phyloP scores from a whole-genome alignment of 2,329 filamentous ascomycete species.

The Fusarium palustre region DNA sequence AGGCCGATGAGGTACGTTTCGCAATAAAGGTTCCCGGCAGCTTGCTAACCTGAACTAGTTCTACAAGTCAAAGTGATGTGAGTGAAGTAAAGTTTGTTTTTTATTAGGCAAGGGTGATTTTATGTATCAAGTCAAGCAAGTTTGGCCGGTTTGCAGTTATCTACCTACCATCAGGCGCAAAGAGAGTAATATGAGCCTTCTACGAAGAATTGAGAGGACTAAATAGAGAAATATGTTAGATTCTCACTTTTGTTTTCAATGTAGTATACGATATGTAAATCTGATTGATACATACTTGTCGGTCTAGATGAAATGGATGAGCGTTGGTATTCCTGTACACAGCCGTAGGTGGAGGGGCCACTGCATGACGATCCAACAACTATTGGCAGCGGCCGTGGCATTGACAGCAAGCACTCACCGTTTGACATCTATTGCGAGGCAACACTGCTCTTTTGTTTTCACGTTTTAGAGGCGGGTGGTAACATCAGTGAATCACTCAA shows the following conservation, averaged over 20 bases:
- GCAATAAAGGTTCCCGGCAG: not conserved
- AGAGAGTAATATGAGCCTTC: not conserved
- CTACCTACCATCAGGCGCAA: not conserved
- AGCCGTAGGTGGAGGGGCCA: constrained; percentile 5
- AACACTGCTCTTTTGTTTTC: not conserved
- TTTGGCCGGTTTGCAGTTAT: constrained; percentile 6
- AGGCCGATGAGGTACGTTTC: constrained; percentile 71
- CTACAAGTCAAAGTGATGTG: constrained; percentile 51
- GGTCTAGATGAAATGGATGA: not conserved
- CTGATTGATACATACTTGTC: not conserved
- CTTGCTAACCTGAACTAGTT: constrained; percentile 51
- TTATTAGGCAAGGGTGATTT: not conserved
- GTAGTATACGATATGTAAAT: not conserved
- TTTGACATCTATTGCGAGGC: constrained; percentile 2
- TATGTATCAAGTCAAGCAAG: constrained; percentile 2
- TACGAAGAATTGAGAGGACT: not conserved
- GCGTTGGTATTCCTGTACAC: not conserved
- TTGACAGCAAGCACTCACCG: not conserved
- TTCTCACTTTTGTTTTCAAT: not conserved
- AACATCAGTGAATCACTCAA: constrained; percentile 19
- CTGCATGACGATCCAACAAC: not conserved
- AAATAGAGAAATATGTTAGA: not conserved
- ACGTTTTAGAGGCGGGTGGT: not conserved
- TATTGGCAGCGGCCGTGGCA: constrained; percentile 15
- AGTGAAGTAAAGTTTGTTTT: constrained; percentile 10